Conservation (phyloP, 108 stramenopile species). For the Pseudonitzschia multiseries region DNA sequence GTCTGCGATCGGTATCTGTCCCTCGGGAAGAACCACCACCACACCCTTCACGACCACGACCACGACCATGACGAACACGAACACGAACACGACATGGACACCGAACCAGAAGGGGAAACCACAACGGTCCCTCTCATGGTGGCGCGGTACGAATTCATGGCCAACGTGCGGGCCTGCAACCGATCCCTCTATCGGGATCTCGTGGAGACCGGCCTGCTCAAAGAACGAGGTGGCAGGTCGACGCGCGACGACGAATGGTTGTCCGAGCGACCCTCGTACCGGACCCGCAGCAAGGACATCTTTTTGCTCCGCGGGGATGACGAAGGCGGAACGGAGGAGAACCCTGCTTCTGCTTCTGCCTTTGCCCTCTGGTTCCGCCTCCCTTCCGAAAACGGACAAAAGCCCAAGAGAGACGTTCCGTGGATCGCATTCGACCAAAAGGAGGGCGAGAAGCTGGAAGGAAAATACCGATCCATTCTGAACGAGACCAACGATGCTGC, state of each 20-base stretch:
- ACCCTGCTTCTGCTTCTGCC: neutral
- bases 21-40: no score
- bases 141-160: slow-evolving; percentile 63
- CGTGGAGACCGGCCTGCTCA: slow-evolving; percentile 50
- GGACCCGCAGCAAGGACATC: slow-evolving; percentile 5
- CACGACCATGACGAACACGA: neutral
- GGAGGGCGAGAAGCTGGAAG: slow-evolving; percentile 46
- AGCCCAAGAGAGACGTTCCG: slow-evolving; percentile 47
- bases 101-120: no score
- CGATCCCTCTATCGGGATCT: slow-evolving; percentile 55
- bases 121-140: slow-evolving; percentile 13
- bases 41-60: slow-evolving; percentile 1
- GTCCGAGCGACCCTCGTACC: slow-evolving; percentile 43
- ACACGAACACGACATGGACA: no score
- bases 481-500: slow-evolving; percentile 4
- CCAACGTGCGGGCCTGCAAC: slow-evolving; percentile 59
- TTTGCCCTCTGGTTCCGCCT: slow-evolving; percentile 60
- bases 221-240: slow-evolving; percentile 45
- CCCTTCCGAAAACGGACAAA: slow-evolving; percentile 56
- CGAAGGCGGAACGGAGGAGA: neutral
- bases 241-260: slow-evolving; percentile 62
- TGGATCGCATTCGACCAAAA: slow-evolving; percentile 44
- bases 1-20: slow-evolving; percentile 66
- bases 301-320: slow-evolving; percentile 33
- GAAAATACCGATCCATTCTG: slow-evolving; percentile 24